Evolutionary conservation across 164 flowering plant species (phyloP).

Genomic region (Houttuynia cordata): DNA sequence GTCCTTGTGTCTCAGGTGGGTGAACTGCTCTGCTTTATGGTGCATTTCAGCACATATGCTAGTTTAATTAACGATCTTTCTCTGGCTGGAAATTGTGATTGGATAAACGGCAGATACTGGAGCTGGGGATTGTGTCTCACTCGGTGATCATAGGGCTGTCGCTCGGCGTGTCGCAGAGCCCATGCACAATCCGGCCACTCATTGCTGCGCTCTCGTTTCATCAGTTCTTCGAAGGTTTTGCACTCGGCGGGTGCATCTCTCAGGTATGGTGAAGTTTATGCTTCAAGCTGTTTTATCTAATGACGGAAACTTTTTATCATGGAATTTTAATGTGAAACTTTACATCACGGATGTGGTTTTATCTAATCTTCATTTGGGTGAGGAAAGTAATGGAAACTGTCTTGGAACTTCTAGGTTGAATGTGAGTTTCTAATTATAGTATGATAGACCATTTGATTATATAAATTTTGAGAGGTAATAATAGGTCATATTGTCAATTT

Average conservation of each 20-base stretch:
- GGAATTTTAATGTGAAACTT: background rate
- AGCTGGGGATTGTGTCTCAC: constrained; percentile 90
- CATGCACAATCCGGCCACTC: constrained; percentile 77
- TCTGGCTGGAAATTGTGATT: background rate
- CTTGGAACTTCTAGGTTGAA: no score
- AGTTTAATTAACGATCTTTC: background rate
- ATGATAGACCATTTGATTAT: no score
- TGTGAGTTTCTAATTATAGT: no score
- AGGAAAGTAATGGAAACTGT: no score
- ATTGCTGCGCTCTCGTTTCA: constrained; percentile 86
- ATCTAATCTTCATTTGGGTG: no score
- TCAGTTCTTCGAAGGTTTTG: constrained; percentile 97
- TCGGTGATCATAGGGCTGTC: constrained; percentile 87
- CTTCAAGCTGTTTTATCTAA: no score
- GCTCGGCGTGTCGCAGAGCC: constrained; percentile 81
- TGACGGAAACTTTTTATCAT: background rate
- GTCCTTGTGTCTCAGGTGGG: constrained; percentile 90
- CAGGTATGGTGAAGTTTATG: constrained; percentile 17
- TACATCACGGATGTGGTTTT: no score
- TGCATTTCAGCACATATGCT: background rate
- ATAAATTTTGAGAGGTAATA: no score
- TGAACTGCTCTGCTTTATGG: background rate
- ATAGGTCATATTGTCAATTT: no score
- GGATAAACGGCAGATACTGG: constrained; percentile 50
- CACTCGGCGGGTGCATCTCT: constrained; percentile 90